phyloP scores from a whole-genome alignment of 2,329 filamentous ascomycete genomes.

The Arthrobotrys sphaeroides region DNA sequence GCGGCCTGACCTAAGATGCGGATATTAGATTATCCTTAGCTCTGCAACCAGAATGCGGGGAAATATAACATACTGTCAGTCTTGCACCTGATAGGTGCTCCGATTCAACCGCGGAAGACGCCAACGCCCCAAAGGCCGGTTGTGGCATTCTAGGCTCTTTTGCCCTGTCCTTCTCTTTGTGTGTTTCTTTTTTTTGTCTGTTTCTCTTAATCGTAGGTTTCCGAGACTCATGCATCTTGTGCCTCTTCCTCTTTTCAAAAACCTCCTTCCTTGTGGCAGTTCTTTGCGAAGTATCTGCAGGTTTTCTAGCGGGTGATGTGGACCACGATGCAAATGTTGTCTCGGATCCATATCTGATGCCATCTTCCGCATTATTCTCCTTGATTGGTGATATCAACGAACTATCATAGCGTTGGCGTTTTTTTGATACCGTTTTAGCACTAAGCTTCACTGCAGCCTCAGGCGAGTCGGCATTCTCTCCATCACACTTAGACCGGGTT shows the following conservation, averaged over 20 bases:
- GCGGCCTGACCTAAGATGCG: conserved; percentile 27
- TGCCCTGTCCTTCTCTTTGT: neutral
- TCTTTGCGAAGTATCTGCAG: conserved; percentile 4
- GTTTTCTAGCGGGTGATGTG: conserved; percentile 25
- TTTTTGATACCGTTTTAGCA: conserved; percentile 26
- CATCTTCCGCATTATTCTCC: conserved; percentile 26
- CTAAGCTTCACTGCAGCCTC: conserved; percentile 31
- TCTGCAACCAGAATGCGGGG: conserved; percentile 23
- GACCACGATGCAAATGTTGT: conserved; percentile 36
- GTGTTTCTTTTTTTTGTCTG: conserved; percentile 34
- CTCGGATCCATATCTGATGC: conserved; percentile 33
- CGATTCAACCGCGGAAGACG: conserved; percentile 49
- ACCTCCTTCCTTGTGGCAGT: conserved; percentile 1
- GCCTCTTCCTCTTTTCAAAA: conserved; percentile 40
- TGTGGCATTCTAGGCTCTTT: conserved; percentile 14
- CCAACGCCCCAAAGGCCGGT: conserved; percentile 42
- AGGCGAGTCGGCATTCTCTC: conserved; percentile 23
- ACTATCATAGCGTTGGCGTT: conserved; percentile 42
- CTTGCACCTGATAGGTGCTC: conserved; percentile 31
- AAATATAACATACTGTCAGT: conserved; percentile 31
- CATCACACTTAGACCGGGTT: conserved; percentile 4
- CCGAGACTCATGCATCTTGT: conserved; percentile 52
- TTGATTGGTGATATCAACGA: conserved; percentile 50
- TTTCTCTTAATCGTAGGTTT: conserved; percentile 4
- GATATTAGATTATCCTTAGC: conserved; percentile 2